phyloP scores from a whole-genome alignment of 23 red algal species.

The Gracilariopsis chorda region DNA sequence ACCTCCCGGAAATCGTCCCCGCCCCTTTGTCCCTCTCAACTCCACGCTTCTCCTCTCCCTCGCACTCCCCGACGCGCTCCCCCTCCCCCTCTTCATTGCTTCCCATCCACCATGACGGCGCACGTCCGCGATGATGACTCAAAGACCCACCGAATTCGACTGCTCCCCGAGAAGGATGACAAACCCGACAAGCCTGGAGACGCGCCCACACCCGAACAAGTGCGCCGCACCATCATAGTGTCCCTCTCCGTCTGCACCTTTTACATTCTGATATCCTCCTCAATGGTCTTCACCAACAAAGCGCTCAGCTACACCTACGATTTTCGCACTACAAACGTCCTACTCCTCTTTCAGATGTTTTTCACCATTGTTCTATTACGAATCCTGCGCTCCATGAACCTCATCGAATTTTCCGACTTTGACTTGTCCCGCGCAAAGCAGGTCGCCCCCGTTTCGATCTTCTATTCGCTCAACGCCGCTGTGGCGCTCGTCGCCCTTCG shows the following conservation, averaged over 20 bases:
- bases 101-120: not conserved
- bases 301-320: constrained; percentile 69
- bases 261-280: constrained; percentile 84
- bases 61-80: not conserved
- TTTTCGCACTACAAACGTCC: constrained; percentile 68
- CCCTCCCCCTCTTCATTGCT: not conserved
- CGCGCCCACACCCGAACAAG: not conserved
- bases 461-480: constrained; percentile 91
- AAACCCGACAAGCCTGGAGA: constrained; percentile 14
- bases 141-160: not conserved
- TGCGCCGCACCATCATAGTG: constrained; percentile 66
- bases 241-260: constrained; percentile 69
- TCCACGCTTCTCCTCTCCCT: no score
- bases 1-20: no score
- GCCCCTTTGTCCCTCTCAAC: not conserved
- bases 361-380: constrained; percentile 63
- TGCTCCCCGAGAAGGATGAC: not conserved
- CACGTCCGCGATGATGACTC: not conserved
- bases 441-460: constrained; percentile 69
- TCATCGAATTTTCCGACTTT: constrained; percentile 81
- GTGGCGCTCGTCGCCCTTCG: constrained; percentile 78
- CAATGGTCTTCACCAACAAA: constrained; percentile 94
- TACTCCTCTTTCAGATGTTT: constrained; percentile 90
- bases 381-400: constrained; percentile 12
- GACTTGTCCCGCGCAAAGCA: constrained; percentile 19